Evolutionary conservation across 2,329 filamentous ascomycete genomes (phyloP).

Genomic region (Chaetomium sp.): DNA sequence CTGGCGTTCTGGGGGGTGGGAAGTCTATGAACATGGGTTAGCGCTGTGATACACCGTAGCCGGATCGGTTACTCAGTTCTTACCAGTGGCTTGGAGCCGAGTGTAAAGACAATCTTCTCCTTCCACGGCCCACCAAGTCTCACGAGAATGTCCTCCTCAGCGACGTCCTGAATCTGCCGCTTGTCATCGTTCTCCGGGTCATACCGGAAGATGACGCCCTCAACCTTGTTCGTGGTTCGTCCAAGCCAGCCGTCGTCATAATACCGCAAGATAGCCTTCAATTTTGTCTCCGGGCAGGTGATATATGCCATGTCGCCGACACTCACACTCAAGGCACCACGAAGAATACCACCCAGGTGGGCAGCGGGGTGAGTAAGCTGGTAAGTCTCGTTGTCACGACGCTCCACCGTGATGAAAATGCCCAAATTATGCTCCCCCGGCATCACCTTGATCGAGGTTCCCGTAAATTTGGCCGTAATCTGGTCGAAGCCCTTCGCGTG

Average conservation of each 20-base stretch:
- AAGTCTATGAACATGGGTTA: conserved; percentile 28
- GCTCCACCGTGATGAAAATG: conserved; percentile 84
- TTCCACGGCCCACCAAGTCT: conserved; percentile 84
- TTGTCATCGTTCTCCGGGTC: conserved; percentile 80
- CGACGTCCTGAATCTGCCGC: conserved; percentile 74
- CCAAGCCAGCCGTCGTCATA: conserved; percentile 93
- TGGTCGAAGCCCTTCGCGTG: conserved; percentile 89
- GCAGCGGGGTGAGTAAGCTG: conserved; percentile 93
- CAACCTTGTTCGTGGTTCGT: conserved; percentile 82
- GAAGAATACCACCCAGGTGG: conserved; percentile 78
- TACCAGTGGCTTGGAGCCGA: conserved; percentile 57
- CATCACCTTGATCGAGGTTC: conserved; percentile 84
- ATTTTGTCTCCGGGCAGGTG: conserved; percentile 79
- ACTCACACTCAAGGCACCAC: conserved; percentile 81
- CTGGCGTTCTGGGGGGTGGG: conserved; percentile 52
- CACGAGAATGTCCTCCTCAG: conserved; percentile 75
- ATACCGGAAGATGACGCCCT: conserved; percentile 86
- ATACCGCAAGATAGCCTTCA: conserved; percentile 91
- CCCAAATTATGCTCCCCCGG: conserved; percentile 91
- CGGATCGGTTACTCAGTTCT: conserved; percentile 31
- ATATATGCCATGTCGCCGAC: conserved; percentile 87
- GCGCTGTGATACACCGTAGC: neutral
- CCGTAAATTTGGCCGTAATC: conserved; percentile 95
- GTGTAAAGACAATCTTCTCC: conserved; percentile 56
- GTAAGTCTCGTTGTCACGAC: conserved; percentile 80